Percentiles rank a stretch among this genome's conserved stretches.
These are phyloP conservation scores for Sicyos baderoa DNA, from an alignment of 306 rosid species.

Conservation along the genomic window DNA sequence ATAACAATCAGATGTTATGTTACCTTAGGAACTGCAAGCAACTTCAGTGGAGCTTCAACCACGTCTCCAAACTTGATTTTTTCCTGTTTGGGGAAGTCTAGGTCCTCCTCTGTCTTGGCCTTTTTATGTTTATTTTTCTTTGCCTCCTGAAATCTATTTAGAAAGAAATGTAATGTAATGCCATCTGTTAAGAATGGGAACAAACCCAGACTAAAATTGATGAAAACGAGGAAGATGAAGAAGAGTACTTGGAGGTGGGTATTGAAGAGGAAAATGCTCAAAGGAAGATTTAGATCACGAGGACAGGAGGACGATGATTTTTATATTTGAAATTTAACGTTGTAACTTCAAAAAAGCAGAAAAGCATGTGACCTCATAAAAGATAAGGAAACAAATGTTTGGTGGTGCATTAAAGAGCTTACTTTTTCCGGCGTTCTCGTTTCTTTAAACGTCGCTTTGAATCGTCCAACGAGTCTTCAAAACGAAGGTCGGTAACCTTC, in stretches of 20 bases:
- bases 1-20: constrained; percentile 13
- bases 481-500: constrained; percentile 67
- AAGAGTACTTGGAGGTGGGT: no score
- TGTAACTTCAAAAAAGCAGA: no score
- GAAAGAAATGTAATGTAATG: constrained; percentile 19
- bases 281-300: no score
- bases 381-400: neutral
- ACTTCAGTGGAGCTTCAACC: constrained; percentile 84
- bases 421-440: constrained; percentile 68
- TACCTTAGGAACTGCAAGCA: constrained; percentile 59
- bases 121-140: constrained; percentile 64
- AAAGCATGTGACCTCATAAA: no score
- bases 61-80: constrained; percentile 77
- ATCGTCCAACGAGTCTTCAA: constrained; percentile 39
- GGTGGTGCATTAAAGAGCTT: constrained; percentile 22
- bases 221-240: no score
- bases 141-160: constrained; percentile 50
- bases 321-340: no score
- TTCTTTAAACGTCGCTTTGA: constrained; percentile 38
- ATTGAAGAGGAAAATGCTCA: no score
- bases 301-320: no score
- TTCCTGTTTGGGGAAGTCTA: constrained; percentile 65
- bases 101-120: constrained; percentile 29
- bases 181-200: neutral
- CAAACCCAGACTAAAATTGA: no score